Conservation (phyloP, 2,329 filamentous ascomycete species). For the Cladosporium phlei region DNA sequence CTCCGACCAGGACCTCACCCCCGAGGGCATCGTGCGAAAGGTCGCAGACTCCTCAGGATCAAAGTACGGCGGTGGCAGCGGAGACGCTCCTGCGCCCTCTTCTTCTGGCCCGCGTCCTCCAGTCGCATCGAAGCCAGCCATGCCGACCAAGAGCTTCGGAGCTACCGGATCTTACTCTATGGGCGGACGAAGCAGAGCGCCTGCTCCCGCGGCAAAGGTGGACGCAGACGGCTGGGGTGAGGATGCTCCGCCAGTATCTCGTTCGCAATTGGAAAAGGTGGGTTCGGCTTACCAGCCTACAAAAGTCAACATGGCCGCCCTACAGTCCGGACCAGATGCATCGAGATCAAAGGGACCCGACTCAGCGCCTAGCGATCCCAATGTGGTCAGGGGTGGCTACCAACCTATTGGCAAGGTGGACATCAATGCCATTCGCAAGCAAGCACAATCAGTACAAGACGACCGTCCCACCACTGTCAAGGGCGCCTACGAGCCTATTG, state of each 20-base stretch:
- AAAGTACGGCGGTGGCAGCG: slow-evolving; percentile 75
- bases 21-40: slow-evolving; percentile 85
- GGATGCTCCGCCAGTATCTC: slow-evolving; percentile 85
- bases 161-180: slow-evolving; percentile 56
- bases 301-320: slow-evolving; percentile 86
- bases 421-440: slow-evolving; percentile 78
- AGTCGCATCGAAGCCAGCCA: slow-evolving; percentile 85
- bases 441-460: slow-evolving; percentile 65
- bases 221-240: slow-evolving; percentile 91
- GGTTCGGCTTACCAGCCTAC: slow-evolving; percentile 89
- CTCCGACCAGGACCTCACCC: slow-evolving; percentile 81
- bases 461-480: slow-evolving; percentile 82
- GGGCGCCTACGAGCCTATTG: slow-evolving; percentile 88
- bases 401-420: slow-evolving; percentile 97
- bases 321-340: slow-evolving; percentile 67
- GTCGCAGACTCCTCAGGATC: slow-evolving; percentile 90
- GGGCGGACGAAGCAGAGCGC: slow-evolving; percentile 52
- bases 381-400: slow-evolving; percentile 80
- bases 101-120: slow-evolving; percentile 61
- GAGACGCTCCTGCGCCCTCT: slow-evolving; percentile 41
- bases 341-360: slow-evolving; percentile 54
- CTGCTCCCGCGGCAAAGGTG: slow-evolving; percentile 50
- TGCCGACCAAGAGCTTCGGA: slow-evolving; percentile 63
- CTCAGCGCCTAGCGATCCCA: slow-evolving; percentile 45
- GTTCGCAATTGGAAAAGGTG: slow-evolving; percentile 86